Conservation (phyloP, 768 basidiomycete genomes). For the Steccherinum ochraceum region DNA sequence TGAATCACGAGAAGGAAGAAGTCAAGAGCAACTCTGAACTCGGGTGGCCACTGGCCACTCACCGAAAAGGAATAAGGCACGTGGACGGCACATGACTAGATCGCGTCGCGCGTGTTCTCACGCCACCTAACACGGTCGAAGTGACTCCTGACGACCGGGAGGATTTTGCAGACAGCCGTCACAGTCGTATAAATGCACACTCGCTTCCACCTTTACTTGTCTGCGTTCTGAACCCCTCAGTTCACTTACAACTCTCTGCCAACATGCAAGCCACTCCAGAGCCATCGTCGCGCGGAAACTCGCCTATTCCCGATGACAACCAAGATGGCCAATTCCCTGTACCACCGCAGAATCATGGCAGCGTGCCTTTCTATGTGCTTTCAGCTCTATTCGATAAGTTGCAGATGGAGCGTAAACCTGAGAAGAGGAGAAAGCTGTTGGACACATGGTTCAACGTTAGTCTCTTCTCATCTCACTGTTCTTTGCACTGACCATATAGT, state of each 20-base stretch:
- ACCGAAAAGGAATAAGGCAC: too few species aligned
- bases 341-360: slow-evolving; percentile 61
- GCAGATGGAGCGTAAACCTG: slow-evolving; percentile 65
- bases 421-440: slow-evolving; percentile 65
- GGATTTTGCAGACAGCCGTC: too few species aligned
- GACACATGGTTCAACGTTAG: slow-evolving; percentile 77
- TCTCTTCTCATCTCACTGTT: neutral
- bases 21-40: too few species aligned
- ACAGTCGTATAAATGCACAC: too few species aligned
- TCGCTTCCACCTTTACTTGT: too few species aligned
- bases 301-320: slow-evolving; percentile 10
- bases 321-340: slow-evolving; percentile 32
- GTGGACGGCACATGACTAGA: too few species aligned
- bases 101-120: too few species aligned
- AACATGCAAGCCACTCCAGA: slow-evolving; percentile 51
- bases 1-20: too few species aligned
- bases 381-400: slow-evolving; percentile 71
- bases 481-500: neutral
- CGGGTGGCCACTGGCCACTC: too few species aligned
- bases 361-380: slow-evolving; percentile 64
- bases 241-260: neutral
- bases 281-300: slow-evolving; percentile 40
- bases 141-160: too few species aligned
- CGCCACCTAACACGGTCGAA: too few species aligned
- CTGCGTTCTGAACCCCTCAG: too few species aligned